These are phyloP conservation scores for Diaporthe citriasiana DNA, from an alignment of 2,329 filamentous ascomycete genomes.

Conservation along the genomic window DNA sequence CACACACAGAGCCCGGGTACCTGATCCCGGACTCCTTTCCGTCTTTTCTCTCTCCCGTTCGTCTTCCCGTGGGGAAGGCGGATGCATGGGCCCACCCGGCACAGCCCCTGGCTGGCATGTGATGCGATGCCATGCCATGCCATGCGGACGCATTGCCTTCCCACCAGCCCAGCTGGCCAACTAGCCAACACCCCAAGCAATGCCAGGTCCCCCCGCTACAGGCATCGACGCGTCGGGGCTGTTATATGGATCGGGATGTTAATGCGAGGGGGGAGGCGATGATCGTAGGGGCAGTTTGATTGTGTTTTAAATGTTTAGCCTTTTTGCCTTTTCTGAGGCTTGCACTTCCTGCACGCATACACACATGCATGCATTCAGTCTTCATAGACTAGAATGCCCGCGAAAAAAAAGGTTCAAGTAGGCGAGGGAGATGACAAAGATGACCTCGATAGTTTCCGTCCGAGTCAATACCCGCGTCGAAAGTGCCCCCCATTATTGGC, in stretches of 20 bases:
- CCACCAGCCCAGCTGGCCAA: not conserved
- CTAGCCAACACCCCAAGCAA: too few species aligned
- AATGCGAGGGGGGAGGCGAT: not conserved
- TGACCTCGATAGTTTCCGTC: not conserved
- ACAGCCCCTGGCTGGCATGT: not conserved
- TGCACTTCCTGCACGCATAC: not conserved
- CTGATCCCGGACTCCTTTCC: conserved; percentile 5
- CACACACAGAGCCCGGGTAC: conserved; percentile 17
- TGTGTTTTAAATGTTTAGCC: not conserved
- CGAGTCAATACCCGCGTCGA: not conserved
- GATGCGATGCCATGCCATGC: not conserved
- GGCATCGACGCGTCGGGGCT: conserved; percentile 6
- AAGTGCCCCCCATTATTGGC: not conserved
- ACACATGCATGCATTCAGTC: too few species aligned
- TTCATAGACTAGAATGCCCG: too few species aligned
- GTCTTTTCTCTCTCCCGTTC: too few species aligned
- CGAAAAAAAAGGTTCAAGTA: not conserved
- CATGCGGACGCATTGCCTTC: not conserved
- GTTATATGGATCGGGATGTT: conserved; percentile 18
- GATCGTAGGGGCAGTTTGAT: not conserved
- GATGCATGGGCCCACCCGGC: conserved; percentile 4
- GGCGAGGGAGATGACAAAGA: not conserved
- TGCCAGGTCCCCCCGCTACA: not conserved
- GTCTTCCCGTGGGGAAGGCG: not conserved
- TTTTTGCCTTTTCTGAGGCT: not conserved